phyloP scores from a whole-genome alignment of 2,329 filamentous ascomycete genomes.

The Raffaelea deltoideospora region DNA sequence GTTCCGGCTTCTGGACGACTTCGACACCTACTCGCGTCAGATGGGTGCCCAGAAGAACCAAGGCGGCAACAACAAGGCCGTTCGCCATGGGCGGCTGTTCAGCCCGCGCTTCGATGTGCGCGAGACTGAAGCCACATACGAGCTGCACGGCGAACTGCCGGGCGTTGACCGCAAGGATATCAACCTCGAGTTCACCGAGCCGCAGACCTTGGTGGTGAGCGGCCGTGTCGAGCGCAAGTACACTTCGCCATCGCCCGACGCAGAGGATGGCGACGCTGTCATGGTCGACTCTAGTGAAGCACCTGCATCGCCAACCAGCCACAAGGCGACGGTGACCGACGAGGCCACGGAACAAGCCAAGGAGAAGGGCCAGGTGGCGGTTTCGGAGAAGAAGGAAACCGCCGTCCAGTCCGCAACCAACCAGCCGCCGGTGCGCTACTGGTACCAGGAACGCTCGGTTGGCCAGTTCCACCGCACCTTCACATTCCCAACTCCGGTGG shows the following conservation, averaged over 20 bases:
- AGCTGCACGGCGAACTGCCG: slow-evolving; percentile 68
- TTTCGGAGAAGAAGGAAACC: slow-evolving; percentile 9
- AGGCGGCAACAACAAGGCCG: background rate
- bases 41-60: slow-evolving; percentile 7
- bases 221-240: slow-evolving; percentile 53
- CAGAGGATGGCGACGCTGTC: slow-evolving; percentile 28
- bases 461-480: slow-evolving; percentile 56
- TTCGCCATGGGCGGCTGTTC: slow-evolving; percentile 26
- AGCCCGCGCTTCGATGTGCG: slow-evolving; percentile 65
- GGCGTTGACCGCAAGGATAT: slow-evolving; percentile 62
- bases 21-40: slow-evolving; percentile 38
- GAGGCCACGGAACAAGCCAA: slow-evolving; percentile 22
- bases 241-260: slow-evolving; percentile 33
- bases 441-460: slow-evolving; percentile 51
- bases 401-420: background rate
- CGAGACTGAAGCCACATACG: slow-evolving; percentile 52
- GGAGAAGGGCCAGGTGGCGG: slow-evolving; percentile 13
- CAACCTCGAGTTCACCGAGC: slow-evolving; percentile 64
- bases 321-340: slow-evolving; percentile 53
- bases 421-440: slow-evolving; percentile 33
- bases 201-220: slow-evolving; percentile 55
- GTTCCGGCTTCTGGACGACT: slow-evolving; percentile 50
- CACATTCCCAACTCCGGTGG: slow-evolving; percentile 49
- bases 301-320: slow-evolving; percentile 23
- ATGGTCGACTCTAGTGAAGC: slow-evolving; percentile 20